phyloP scores from a whole-genome alignment of 2,329 filamentous ascomycete species.

The Scytalidium lignicola region DNA sequence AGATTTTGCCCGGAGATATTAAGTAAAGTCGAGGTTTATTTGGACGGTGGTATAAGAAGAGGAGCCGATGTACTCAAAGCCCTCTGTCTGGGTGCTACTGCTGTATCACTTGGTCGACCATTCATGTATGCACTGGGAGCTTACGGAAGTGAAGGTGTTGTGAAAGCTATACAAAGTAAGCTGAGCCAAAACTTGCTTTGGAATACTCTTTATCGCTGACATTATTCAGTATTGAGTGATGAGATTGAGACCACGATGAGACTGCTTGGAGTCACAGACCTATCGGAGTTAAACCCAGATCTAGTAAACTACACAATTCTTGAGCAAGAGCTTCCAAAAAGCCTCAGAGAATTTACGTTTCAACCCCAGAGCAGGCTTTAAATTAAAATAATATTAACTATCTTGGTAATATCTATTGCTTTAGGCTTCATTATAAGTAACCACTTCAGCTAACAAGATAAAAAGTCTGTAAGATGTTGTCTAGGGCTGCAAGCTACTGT shows the following conservation, averaged over 20 bases:
- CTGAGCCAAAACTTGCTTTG: slow-evolving; percentile 7
- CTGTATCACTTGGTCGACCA: slow-evolving; percentile 54
- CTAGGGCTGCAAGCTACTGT: too few species aligned
- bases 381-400: too few species aligned
- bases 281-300: slow-evolving; percentile 62
- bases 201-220: slow-evolving; percentile 5
- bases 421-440: too few species aligned
- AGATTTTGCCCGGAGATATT: slow-evolving; percentile 53
- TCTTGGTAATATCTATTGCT: too few species aligned
- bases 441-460: too few species aligned
- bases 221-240: slow-evolving; percentile 26
- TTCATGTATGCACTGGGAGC: slow-evolving; percentile 51
- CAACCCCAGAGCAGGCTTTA: too few species aligned
- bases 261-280: slow-evolving; percentile 38
- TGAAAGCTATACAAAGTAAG: slow-evolving; percentile 46
- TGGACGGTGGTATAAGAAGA: slow-evolving; percentile 57
- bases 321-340: too few species aligned
- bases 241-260: slow-evolving; percentile 44
- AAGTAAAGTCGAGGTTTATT: slow-evolving; percentile 49
- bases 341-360: too few species aligned
- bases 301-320: too few species aligned
- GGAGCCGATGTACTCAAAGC: slow-evolving; percentile 63
- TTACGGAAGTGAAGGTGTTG: slow-evolving; percentile 48
- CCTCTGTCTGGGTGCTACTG: slow-evolving; percentile 56
- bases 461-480: too few species aligned